Evolutionary conservation across 1,284 basidiomycete genomes (phyloP).

Genomic region (Ustilago cynodontis): DNA sequence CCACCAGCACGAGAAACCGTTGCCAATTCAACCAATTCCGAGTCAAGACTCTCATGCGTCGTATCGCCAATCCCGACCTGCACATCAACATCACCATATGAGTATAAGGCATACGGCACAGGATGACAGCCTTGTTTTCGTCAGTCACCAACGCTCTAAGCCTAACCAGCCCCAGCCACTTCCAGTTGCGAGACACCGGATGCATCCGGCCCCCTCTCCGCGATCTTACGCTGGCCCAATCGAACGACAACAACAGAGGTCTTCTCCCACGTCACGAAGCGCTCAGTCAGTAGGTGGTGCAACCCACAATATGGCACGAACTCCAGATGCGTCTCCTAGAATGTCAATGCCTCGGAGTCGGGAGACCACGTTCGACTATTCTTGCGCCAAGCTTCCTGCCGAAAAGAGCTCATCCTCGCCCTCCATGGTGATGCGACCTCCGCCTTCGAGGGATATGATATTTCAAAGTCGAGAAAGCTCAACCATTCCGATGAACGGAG

Average conservation of each 20-base stretch:
- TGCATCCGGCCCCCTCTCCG: constrained; percentile 4
- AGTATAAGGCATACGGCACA: neutral
- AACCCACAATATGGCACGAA: neutral
- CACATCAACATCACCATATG: neutral
- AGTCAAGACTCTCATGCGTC: constrained; percentile 11
- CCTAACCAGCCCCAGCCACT: neutral
- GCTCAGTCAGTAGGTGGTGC: neutral
- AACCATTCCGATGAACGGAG: neutral
- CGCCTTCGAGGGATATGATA: neutral
- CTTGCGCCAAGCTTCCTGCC: constrained; percentile 12
- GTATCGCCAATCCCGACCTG: neutral
- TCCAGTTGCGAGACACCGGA: neutral
- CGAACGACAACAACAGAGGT: neutral
- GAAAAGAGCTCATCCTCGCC: neutral
- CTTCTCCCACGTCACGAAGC: neutral
- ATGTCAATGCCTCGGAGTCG: neutral
- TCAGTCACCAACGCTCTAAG: neutral
- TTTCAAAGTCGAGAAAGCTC: neutral
- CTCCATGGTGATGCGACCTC: constrained; percentile 4
- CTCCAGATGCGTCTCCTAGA: constrained; percentile 1
- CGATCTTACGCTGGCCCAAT: neutral
- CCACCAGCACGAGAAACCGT: neutral
- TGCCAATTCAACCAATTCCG: constrained; percentile 14
- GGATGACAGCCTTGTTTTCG: neutral
- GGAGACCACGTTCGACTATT: constrained; percentile 25